These are phyloP conservation scores for Venturia effusa DNA, from an alignment of 2,329 filamentous ascomycete species.

Conservation along the genomic window DNA sequence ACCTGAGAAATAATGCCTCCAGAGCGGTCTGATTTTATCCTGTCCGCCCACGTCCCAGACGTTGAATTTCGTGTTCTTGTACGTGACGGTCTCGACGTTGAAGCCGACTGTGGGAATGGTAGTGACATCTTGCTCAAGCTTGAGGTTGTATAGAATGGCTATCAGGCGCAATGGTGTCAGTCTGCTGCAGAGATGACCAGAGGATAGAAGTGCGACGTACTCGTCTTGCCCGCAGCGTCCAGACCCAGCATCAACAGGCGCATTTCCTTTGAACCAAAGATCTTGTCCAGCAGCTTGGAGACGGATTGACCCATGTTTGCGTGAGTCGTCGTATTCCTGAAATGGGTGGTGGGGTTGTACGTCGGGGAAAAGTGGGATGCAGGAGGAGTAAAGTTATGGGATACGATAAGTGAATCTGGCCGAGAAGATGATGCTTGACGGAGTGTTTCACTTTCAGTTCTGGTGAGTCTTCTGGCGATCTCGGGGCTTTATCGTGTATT, in stretches of 20 bases:
- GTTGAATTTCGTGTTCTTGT: conserved; percentile 99
- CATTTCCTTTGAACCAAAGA: conserved; percentile 99
- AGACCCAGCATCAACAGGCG: conserved; percentile 94
- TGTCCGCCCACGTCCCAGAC: conserved; percentile 99
- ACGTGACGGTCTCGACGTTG: conserved; percentile 99
- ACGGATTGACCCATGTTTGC: conserved; percentile 77
- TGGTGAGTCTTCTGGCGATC: neutral
- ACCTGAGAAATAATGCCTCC: conserved; percentile 98
- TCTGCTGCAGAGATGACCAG: neutral
- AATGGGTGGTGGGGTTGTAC: neutral
- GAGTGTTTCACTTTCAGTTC: neutral
- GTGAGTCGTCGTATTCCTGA: neutral
- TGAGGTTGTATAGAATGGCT: conserved; percentile 98
- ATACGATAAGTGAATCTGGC: too few relatives aligned
- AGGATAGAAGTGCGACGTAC: conserved; percentile 24
- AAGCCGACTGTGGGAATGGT: conserved; percentile 99
- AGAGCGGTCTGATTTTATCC: conserved; percentile 99
- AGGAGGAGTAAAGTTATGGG: neutral
- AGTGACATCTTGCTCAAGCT: conserved; percentile 97
- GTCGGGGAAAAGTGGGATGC: neutral
- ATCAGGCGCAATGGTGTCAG: conserved; percentile 4
- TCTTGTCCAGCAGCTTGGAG: conserved; percentile 95
- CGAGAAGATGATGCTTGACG: neutral
- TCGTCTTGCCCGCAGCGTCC: conserved; percentile 96
- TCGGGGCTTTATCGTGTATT: neutral